Evolutionary conservation across 495 filamentous ascomycete species (phyloP).

Genomic region (Melanomma pulvis-pyrius): DNA sequence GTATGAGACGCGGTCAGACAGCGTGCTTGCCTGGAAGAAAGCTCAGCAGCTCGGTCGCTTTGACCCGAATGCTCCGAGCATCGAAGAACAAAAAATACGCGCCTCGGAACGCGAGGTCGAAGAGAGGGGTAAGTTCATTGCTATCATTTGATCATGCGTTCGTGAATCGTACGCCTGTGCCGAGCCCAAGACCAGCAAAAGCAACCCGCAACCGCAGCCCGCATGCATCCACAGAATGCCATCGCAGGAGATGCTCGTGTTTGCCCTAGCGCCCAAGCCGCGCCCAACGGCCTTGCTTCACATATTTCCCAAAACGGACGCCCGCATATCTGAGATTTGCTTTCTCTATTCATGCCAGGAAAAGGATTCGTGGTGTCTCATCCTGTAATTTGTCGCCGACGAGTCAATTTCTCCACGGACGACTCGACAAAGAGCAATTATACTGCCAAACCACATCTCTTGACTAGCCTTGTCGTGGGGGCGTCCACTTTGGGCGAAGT

Average conservation of each 20-base stretch:
- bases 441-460: not conserved
- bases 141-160: constrained; percentile 18
- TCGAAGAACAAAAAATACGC: constrained; percentile 67
- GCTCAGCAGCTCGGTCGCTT: constrained; percentile 90
- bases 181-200: constrained; percentile 12
- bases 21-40: constrained; percentile 92
- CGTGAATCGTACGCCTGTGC: constrained; percentile 8
- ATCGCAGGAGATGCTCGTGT: constrained; percentile 20
- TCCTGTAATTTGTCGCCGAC: constrained; percentile 14
- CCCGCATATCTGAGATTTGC: constrained; percentile 15
- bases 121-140: constrained; percentile 53
- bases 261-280: not conserved
- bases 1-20: constrained; percentile 82
- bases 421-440: constrained; percentile 9
- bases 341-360: constrained; percentile 6
- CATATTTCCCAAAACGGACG: constrained; percentile 16
- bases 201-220: constrained; percentile 6
- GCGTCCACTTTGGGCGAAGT: constrained; percentile 19
- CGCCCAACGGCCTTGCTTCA: constrained; percentile 18
- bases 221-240: not conserved
- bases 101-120: constrained; percentile 67
- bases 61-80: constrained; percentile 73
- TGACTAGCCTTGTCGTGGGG: constrained; percentile 12
- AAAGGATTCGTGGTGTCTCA: constrained; percentile 12
- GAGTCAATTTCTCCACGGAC: constrained; percentile 9